Evolutionary conservation across 306 rosid genomes (phyloP).

Genomic region (Hylodesmum podocarpum): DNA sequence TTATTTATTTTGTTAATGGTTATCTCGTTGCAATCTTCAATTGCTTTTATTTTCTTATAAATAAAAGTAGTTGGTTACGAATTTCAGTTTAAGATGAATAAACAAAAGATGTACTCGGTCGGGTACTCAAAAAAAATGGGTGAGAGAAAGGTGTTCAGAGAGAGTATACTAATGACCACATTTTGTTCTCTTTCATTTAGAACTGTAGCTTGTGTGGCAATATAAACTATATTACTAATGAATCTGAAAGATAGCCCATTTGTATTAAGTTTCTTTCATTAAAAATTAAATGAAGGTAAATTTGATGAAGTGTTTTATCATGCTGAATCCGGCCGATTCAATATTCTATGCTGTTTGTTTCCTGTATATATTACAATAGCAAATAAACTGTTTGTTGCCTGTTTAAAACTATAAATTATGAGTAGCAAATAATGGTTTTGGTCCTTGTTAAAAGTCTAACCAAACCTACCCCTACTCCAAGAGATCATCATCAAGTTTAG

Average conservation of each 20-base stretch:
- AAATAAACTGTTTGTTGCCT: conserved; percentile 14
- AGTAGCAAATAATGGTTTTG: not conserved
- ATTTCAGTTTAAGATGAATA: not conserved
- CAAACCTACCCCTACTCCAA: not conserved
- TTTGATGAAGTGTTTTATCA: conserved; percentile 8
- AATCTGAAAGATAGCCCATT: not conserved
- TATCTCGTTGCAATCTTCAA: conserved; percentile 13
- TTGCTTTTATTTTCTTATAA: conserved; percentile 1
- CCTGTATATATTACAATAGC: not conserved
- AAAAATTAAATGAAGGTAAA: conserved; percentile 10
- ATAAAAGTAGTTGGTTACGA: not conserved
- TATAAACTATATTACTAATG: not conserved
- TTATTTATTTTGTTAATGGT: conserved; percentile 1
- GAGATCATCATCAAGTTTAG: conserved; percentile 26
- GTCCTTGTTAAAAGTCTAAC: conserved; percentile 14
- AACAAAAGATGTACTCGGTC: not conserved
- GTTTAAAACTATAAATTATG: not conserved
- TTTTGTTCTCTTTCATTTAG: not conserved
- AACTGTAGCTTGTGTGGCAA: not conserved
- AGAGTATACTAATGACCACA: not conserved
- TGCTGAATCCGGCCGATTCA: not conserved
- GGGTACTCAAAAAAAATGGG: not conserved
- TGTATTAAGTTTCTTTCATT: not conserved
- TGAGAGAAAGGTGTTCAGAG: not conserved
- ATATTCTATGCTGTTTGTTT: conserved; percentile 19